A percentile compares a stretch with the other conserved stretches of the same genome.
These are phyloP conservation scores for Viridothelium virens DNA, from an alignment of 495 filamentous ascomycete genomes.

Conservation along the genomic window DNA sequence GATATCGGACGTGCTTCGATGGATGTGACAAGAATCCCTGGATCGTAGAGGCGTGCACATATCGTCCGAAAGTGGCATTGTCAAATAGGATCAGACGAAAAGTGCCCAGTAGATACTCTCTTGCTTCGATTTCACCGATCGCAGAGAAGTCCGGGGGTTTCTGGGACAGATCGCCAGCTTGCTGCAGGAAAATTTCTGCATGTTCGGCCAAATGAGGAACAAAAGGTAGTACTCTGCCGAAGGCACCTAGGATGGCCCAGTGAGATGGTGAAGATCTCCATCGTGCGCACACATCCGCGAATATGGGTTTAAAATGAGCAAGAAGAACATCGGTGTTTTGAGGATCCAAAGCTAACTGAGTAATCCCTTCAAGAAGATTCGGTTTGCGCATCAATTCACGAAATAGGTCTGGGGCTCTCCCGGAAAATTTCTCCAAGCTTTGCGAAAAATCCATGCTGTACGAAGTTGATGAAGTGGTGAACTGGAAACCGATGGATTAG, in stretches of 20 bases:
- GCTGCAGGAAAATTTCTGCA: constrained; percentile 40
- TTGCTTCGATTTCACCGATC: constrained; percentile 12
- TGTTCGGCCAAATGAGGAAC: constrained; percentile 58
- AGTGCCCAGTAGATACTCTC: constrained; percentile 52
- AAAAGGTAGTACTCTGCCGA: constrained; percentile 72
- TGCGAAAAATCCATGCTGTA: constrained; percentile 36
- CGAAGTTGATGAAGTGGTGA: not conserved
- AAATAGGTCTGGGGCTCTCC: constrained; percentile 51
- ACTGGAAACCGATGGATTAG: no score
- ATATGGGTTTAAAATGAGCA: constrained; percentile 57
- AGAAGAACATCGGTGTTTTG: constrained; percentile 61
- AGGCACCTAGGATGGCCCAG: constrained; percentile 56
- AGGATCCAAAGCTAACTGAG: constrained; percentile 57
- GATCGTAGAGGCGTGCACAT: constrained; percentile 56
- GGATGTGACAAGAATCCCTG: constrained; percentile 59
- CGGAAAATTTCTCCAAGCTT: constrained; percentile 43
- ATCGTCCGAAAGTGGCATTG: constrained; percentile 51
- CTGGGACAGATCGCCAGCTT: not conserved
- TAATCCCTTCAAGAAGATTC: constrained; percentile 63
- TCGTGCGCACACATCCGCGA: constrained; percentile 71
- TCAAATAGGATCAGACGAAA: constrained; percentile 74
- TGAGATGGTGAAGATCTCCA: constrained; percentile 51
- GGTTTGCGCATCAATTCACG: constrained; percentile 55
- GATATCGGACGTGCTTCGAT: constrained; percentile 57
- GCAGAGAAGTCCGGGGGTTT: not conserved